Evolutionary conservation across 169 alveolate genomes (phyloP).

Genomic region (Plasmodium cynomolgi): DNA sequence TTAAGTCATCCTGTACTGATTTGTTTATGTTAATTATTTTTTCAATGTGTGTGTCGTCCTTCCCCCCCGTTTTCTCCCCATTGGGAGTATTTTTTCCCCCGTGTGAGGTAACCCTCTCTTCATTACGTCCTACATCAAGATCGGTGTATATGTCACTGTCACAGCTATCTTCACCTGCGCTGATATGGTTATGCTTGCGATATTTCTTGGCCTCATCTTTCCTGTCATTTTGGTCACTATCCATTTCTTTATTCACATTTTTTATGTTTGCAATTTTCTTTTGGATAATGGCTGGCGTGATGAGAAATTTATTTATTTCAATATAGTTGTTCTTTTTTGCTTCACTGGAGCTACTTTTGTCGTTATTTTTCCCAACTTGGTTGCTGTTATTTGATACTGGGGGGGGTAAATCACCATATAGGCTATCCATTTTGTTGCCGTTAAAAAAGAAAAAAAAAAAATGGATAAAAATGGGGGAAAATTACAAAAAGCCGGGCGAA

Average conservation of each 20-base stretch:
- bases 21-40: constrained; percentile 49
- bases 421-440: constrained; percentile 78
- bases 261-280: constrained; percentile 70
- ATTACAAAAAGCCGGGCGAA: neutral
- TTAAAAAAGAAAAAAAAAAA: neutral
- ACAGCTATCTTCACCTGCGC: neutral
- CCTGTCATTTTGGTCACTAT: neutral
- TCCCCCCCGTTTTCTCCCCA: neutral
- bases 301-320: constrained; percentile 58
- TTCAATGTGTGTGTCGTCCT: constrained; percentile 30
- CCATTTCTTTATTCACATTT: constrained; percentile 24
- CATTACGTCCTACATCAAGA: neutral
- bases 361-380: constrained; percentile 21
- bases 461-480: neutral
- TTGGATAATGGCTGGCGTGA: constrained; percentile 65
- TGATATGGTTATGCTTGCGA: neutral
- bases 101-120: neutral
- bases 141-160: constrained; percentile 3
- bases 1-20: constrained; percentile 69
- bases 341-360: neutral
- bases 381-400: constrained; percentile 65
- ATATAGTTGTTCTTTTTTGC: constrained; percentile 14
- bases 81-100: neutral
- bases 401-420: constrained; percentile 85
- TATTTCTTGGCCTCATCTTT: neutral